These are phyloP conservation scores for Candida insectorum DNA, from an alignment of 805 yeast species.

Conservation along the genomic window DNA sequence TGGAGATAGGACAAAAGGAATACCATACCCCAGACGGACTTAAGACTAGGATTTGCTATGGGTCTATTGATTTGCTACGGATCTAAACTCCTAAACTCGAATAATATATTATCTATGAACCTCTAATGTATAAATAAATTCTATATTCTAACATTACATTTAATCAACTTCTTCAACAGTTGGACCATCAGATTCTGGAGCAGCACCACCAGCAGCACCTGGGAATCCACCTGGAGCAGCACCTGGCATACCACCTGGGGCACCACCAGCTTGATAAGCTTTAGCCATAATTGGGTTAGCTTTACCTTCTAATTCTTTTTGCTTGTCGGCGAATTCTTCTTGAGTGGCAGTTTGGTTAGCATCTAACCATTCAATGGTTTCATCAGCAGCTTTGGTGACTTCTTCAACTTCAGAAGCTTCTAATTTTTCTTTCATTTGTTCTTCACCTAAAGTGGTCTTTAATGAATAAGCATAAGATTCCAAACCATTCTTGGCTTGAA, in stretches of 20 bases:
- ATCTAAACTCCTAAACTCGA: too few relatives aligned
- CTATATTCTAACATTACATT: constrained; percentile 8
- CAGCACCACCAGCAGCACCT: constrained; percentile 64
- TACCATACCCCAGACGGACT: too few relatives aligned
- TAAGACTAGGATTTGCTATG: too few relatives aligned
- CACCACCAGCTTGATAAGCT: constrained; percentile 94
- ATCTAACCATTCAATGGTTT: constrained; percentile 89
- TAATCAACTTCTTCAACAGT: constrained; percentile 55
- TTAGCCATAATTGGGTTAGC: constrained; percentile 97
- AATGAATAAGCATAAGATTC: constrained; percentile 94
- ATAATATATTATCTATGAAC: too few relatives aligned
- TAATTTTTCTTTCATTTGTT: constrained; percentile 12
- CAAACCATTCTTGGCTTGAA: constrained; percentile 89
- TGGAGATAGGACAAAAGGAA: too few relatives aligned
- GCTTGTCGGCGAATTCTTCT: constrained; percentile 89
- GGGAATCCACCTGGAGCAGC: constrained; percentile 61
- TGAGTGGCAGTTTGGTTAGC: constrained; percentile 87
- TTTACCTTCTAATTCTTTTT: constrained; percentile 91
- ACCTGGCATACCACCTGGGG: constrained; percentile 65
- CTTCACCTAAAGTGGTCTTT: constrained; percentile 61
- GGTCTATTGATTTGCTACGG: too few relatives aligned
- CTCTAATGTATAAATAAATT: too few relatives aligned
- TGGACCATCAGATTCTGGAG: constrained; percentile 47
- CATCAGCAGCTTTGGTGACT: constrained; percentile 77
- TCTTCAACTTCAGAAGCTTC: constrained; percentile 58